Conservation (phyloP, 495 filamentous ascomycete species). For the Penicillium cataractarum region DNA sequence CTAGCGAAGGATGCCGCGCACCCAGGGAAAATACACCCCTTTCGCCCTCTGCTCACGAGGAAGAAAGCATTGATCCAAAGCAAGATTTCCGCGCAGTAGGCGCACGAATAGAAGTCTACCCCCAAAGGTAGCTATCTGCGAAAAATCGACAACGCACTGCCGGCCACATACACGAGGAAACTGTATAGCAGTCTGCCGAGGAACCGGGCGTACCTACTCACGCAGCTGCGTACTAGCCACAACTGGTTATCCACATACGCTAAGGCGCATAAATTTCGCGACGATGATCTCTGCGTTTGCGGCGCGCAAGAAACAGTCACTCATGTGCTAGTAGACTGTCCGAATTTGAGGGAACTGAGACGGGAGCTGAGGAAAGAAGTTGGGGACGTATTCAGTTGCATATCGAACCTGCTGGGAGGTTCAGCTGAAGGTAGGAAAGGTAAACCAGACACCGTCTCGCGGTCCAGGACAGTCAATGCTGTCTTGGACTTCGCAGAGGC, state of each 20-base stretch:
- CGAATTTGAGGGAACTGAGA: constrained; percentile 14
- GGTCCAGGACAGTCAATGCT: constrained; percentile 26
- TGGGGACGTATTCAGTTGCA: constrained; percentile 27
- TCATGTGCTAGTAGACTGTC: too few species aligned
- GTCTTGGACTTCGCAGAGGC: constrained; percentile 36
- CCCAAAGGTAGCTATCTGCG: constrained; percentile 15
- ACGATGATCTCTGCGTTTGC: constrained; percentile 21
- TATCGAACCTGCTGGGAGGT: constrained; percentile 33
- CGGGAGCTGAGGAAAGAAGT: constrained; percentile 22
- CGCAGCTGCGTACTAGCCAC: too few species aligned
- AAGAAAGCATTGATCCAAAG: too few species aligned
- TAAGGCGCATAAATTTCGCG: constrained; percentile 10
- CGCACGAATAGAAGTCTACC: constrained; percentile 18
- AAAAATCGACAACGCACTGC: too few species aligned
- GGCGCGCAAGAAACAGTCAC: constrained; percentile 25
- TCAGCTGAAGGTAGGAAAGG: too few species aligned
- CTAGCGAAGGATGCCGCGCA: too few species aligned
- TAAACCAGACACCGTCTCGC: too few species aligned
- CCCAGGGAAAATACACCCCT: too few species aligned
- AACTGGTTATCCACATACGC: constrained; percentile 20
- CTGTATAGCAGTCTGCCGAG: constrained; percentile 20
- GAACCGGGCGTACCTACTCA: constrained; percentile 14
- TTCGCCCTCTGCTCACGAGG: too few species aligned
- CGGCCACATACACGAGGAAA: constrained; percentile 17
- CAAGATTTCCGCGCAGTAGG: constrained; percentile 15